These are phyloP conservation scores for Penicillium goetzii DNA, from an alignment of 495 filamentous ascomycete species.

Conservation along the genomic window DNA sequence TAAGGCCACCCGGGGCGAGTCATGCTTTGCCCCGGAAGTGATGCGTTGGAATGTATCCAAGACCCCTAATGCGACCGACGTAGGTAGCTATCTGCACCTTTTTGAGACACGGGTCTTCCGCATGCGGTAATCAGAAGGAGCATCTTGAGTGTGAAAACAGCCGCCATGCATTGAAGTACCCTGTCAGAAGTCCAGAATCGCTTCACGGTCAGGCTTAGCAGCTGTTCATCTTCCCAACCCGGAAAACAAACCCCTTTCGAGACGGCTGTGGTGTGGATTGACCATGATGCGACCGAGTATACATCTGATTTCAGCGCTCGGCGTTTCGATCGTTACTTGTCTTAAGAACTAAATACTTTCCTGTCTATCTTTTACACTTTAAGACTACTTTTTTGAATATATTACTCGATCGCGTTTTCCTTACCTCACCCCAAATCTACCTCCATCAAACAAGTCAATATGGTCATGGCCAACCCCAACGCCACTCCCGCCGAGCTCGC, in stretches of 20 bases:
- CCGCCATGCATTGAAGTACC: background rate
- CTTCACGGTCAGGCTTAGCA: background rate
- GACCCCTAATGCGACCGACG: constrained; percentile 18
- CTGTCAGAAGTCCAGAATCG: background rate
- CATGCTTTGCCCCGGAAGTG: background rate
- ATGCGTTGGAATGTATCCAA: constrained; percentile 24
- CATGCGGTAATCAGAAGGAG: constrained; percentile 26
- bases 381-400: background rate
- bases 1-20: background rate
- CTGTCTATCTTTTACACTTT: background rate
- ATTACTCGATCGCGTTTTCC: background rate
- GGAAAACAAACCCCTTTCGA: background rate
- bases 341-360: background rate
- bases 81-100: background rate
- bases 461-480: constrained; percentile 29
- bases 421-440: background rate
- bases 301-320: constrained; percentile 8
- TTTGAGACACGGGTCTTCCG: constrained; percentile 19
- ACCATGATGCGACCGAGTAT: background rate
- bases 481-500: constrained; percentile 43
- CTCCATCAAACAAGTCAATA: constrained; percentile 11
- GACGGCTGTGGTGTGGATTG: background rate
- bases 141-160: constrained; percentile 1
- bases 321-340: background rate
- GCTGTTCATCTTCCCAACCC: background rate